Evolutionary conservation across 345 rosid genomes (phyloP).

Genomic region (Tarenaya hassleriana): DNA sequence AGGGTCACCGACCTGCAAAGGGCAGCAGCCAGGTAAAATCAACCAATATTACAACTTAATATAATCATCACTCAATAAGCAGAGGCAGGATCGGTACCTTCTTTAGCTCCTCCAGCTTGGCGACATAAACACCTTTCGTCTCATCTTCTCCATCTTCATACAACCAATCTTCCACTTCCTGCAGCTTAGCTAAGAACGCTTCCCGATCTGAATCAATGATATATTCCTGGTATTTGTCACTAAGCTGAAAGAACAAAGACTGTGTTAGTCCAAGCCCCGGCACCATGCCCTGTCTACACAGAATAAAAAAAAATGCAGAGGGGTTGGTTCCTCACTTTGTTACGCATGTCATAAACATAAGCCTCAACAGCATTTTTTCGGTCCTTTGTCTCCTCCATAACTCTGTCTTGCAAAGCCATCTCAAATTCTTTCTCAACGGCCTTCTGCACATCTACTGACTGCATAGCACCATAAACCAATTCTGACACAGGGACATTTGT

Average conservation of each 20-base stretch:
- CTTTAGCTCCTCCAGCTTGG: slow-evolving; percentile 95
- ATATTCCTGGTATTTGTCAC: slow-evolving; percentile 72
- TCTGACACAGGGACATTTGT: slow-evolving; percentile 70
- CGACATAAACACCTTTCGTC: slow-evolving; percentile 90
- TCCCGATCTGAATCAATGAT: slow-evolving; percentile 65
- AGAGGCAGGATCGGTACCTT: slow-evolving; percentile 41
- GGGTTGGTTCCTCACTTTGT: slow-evolving; percentile 57
- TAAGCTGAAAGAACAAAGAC: slow-evolving; percentile 45
- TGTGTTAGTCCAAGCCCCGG: background rate
- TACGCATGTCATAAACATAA: slow-evolving; percentile 94
- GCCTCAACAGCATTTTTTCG: slow-evolving; percentile 96
- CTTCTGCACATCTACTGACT: slow-evolving; percentile 61
- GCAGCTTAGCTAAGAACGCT: slow-evolving; percentile 51
- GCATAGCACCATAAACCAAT: slow-evolving; percentile 67
- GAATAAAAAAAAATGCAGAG: background rate
- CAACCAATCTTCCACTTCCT: slow-evolving; percentile 91
- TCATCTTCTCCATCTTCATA: slow-evolving; percentile 99
- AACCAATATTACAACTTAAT: too few species aligned
- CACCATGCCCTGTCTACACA: background rate
- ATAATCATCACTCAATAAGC: background rate
- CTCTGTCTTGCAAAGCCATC: slow-evolving; percentile 97
- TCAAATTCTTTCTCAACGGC: slow-evolving; percentile 94
- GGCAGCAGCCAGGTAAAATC: too few species aligned
- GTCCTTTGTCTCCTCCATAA: slow-evolving; percentile 99
- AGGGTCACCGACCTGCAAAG: slow-evolving; percentile 85